A percentile compares a stretch with the other conserved stretches of the same genome.
These are phyloP conservation scores for Globisporangium acanthophoron DNA, from an alignment of 352 stramenopile genomes.

Conservation along the genomic window DNA sequence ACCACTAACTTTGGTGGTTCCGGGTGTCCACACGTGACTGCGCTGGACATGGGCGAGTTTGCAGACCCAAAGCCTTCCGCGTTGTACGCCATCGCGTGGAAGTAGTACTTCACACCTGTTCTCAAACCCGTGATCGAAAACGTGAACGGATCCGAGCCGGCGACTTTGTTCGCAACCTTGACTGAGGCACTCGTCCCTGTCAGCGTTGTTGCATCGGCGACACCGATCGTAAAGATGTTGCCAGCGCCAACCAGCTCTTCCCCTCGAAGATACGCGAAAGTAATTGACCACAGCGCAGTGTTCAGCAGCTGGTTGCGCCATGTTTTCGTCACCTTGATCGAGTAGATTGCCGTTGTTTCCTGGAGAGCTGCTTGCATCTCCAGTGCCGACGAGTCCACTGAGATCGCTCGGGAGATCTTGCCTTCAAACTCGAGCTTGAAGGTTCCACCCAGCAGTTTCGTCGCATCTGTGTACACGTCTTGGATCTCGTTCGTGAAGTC, in stretches of 20 bases:
- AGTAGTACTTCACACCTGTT: constrained; percentile 56
- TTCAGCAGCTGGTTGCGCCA: constrained; percentile 35
- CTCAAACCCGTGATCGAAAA: constrained; percentile 53
- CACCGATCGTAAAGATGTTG: constrained; percentile 82
- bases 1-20: constrained; percentile 34
- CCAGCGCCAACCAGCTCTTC: constrained; percentile 90
- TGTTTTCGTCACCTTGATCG: constrained; percentile 65
- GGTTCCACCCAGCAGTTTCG: constrained; percentile 48
- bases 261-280: constrained; percentile 90
- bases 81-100: constrained; percentile 84
- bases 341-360: constrained; percentile 79
- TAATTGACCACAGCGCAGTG: constrained; percentile 89
- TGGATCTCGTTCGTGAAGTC: constrained; percentile 94
- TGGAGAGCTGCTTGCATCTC: constrained; percentile 84
- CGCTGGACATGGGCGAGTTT: constrained; percentile 56
- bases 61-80: constrained; percentile 45
- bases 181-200: constrained; percentile 60
- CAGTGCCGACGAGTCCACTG: constrained; percentile 61
- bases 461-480: constrained; percentile 74
- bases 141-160: constrained; percentile 89
- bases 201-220: constrained; percentile 40
- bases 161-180: constrained; percentile 73
- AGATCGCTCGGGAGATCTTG: constrained; percentile 68
- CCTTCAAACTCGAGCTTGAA: constrained; percentile 92
- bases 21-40: constrained; percentile 51